Percentiles rank a stretch among this genome's conserved stretches.
Conservation (phyloP, 192 early-diverging fungal genomes). For the Podila minutissima region DNA sequence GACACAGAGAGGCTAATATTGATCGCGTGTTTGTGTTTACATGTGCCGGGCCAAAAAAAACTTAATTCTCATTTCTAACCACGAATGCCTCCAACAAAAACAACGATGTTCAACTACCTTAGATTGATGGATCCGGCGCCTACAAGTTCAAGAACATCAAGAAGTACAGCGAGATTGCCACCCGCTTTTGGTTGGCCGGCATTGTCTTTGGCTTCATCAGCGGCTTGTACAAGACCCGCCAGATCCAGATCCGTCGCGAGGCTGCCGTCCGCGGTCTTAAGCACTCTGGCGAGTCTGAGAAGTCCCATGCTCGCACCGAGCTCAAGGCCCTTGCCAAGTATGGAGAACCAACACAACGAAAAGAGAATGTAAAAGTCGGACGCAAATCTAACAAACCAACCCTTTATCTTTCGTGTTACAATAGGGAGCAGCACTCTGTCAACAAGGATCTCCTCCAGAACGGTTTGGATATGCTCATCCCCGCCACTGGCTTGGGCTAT, state of each 20-base stretch:
- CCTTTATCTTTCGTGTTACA: conserved; percentile 7
- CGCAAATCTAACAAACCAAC: not conserved
- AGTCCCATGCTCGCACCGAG: conserved; percentile 52
- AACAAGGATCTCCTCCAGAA: conserved; percentile 71
- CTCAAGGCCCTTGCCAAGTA: conserved; percentile 58
- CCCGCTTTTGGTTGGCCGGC: conserved; percentile 75
- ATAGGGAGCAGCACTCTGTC: conserved; percentile 65
- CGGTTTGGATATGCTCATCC: conserved; percentile 75
- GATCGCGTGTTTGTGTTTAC: not conserved
- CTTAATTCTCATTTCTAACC: too few species aligned
- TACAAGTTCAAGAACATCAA: conserved; percentile 73
- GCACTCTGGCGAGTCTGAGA: conserved; percentile 34
- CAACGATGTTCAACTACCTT: conserved; percentile 5
- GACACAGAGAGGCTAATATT: too few species aligned
- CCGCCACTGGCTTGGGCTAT: conserved; percentile 73
- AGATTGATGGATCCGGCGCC: conserved; percentile 68
- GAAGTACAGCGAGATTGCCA: conserved; percentile 63
- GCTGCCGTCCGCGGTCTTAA: conserved; percentile 42
- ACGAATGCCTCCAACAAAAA: not conserved
- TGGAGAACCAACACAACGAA: conserved; percentile 1
- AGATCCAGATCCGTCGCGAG: conserved; percentile 58
- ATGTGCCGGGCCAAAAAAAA: too few species aligned
- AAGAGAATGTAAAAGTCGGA: too few species aligned
- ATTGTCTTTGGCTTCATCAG: conserved; percentile 69
- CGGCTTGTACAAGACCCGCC: conserved; percentile 72